Base-by-base conservation (phyloP, 805 yeast species). In the Lachancea cidri region DNA sequence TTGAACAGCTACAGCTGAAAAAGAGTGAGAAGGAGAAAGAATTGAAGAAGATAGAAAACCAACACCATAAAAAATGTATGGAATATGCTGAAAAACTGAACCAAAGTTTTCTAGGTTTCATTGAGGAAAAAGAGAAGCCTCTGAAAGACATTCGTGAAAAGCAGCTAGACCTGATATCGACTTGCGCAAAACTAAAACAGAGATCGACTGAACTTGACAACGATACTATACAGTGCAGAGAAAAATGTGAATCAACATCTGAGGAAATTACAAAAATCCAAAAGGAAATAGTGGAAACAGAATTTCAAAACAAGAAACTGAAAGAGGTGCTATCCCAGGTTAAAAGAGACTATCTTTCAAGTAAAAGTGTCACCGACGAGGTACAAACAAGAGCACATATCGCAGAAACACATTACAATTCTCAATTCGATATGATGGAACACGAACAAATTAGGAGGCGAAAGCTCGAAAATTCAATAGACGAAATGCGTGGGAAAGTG, bases 391-490 rank as follows among this genome's bases (percentile, higher is more conserved):
- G 54, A n/a, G 55, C 58, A 0, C 44, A 53, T 4, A 34, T 36
- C 0, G 48, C 55, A 11, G 54, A 54, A 29, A 20, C 19, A 2
- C 32, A 32, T 1, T 64, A 64, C 43, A 43, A 57, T 24, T 49
- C 44, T 4, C 44, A 62, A 5, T 43, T 45, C 15, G 51, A 45
- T 3, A 70, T 67, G 44, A 45, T 63, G 29, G 57, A 60, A 15
- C 61, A 58, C 24, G 72, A 70, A 46, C 60, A 58, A 24, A 52
- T 49, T 4, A 63, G 70, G 22, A 62, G 73, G 42, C 63, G 72
- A 47, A 61, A 66, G 7, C 54, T 77, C 30, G 79, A 77, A 53
- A 74, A 75, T 48, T 65, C 75, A 1, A 76, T 77, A 14, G 67
- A 66, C 39, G 71, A 68, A 40, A 39, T 60, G 18, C 46, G 53